Conservation (phyloP, 176 grass and related monocot species). For the Poa pratensis region DNA sequence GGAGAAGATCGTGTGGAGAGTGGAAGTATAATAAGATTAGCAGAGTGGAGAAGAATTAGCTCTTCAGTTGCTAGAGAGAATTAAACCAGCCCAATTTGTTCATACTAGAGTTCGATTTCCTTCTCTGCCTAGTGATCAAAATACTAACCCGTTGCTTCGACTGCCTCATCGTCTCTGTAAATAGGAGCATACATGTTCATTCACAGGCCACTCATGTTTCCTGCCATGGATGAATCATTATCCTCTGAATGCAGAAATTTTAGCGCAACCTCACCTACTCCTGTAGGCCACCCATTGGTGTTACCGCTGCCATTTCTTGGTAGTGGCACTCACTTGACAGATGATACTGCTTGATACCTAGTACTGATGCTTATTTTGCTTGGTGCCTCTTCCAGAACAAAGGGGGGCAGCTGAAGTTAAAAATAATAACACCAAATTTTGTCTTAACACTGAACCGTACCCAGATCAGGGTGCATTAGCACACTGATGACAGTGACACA, state of each 20-base stretch:
- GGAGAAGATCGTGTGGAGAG: slow-evolving; percentile 74
- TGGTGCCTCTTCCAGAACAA: not conserved
- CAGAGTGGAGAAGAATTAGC: not conserved
- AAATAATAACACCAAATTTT: not conserved
- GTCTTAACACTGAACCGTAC: not conserved
- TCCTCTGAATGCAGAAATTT: slow-evolving; percentile 78
- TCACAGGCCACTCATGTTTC: slow-evolving; percentile 22
- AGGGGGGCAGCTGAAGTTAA: not conserved
- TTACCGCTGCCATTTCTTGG: slow-evolving; percentile 34
- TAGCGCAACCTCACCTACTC: not conserved
- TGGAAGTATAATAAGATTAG: slow-evolving; percentile 56
- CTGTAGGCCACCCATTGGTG: too few species aligned
- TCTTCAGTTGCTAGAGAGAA: slow-evolving; percentile 36
- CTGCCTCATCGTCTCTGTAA: slow-evolving; percentile 43
- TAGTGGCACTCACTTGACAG: slow-evolving; percentile 31
- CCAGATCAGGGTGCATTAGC: not conserved
- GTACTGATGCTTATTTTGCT: slow-evolving; percentile 32
- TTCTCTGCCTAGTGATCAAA: not conserved
- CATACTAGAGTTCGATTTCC: slow-evolving; percentile 55
- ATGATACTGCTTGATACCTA: slow-evolving; percentile 35
- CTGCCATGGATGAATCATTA: slow-evolving; percentile 61
- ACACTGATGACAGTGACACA: not conserved
- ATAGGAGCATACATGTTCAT: slow-evolving; percentile 61
- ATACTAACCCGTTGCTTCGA: not conserved
- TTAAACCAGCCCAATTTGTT: slow-evolving; percentile 58